phyloP scores from a whole-genome alignment of 73 alveolate genomes.

The Paramecium tetraurelia region DNA sequence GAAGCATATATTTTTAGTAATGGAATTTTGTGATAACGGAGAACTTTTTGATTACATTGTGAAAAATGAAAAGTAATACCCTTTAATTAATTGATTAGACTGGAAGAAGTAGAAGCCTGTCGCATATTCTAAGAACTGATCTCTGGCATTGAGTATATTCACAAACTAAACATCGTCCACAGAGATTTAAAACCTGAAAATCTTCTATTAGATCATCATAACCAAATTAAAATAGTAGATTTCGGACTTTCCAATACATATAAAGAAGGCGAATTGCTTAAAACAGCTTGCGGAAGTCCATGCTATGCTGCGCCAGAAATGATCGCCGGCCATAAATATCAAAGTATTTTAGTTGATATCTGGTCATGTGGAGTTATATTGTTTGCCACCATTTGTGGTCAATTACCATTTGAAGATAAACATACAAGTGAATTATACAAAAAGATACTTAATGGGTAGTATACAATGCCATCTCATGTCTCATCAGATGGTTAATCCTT shows the following conservation, averaged over 20 bases:
- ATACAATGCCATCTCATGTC: conserved; percentile 30
- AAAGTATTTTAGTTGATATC: conserved; percentile 81
- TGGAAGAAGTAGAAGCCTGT: conserved; percentile 83
- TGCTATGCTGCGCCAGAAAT: conserved; percentile 80
- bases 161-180: conserved; percentile 80
- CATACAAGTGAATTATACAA: conserved; percentile 83
- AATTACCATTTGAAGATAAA: conserved; percentile 88
- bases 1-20: conserved; percentile 79
- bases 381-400: conserved; percentile 86
- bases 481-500: conserved; percentile 60
- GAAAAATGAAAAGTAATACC: conserved; percentile 54
- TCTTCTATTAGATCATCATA: conserved; percentile 76
- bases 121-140: conserved; percentile 77
- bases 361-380: conserved; percentile 92
- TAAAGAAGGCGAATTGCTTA: conserved; percentile 52
- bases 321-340: conserved; percentile 80
- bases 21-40: conserved; percentile 94
- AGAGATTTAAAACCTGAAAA: conserved; percentile 94
- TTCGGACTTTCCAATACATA: conserved; percentile 61
- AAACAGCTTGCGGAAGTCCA: conserved; percentile 74
- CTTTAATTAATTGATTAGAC: conserved; percentile 2
- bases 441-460: conserved; percentile 70
- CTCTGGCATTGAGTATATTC: conserved; percentile 83
- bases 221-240: conserved; percentile 83
- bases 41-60: conserved; percentile 93